These are phyloP conservation scores for Hericium erinaceus DNA, from an alignment of 768 basidiomycete species.

Conservation along the genomic window DNA sequence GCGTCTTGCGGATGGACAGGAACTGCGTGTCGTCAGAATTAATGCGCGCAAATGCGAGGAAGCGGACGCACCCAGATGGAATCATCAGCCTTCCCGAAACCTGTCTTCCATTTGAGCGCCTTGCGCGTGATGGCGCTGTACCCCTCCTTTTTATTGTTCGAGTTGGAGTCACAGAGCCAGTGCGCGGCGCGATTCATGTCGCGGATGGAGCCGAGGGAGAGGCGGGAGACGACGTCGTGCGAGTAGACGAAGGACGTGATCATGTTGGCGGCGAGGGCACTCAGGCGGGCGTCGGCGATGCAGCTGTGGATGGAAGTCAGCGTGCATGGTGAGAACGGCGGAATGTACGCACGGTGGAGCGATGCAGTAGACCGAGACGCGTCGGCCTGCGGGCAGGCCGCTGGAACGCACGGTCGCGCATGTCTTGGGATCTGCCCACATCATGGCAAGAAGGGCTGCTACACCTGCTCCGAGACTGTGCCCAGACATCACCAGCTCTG, in stretches of 20 bases:
- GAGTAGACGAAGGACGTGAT: slow-evolving; percentile 77
- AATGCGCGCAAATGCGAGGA: neutral
- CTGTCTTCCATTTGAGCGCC: slow-evolving; percentile 57
- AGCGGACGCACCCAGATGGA: slow-evolving; percentile 14
- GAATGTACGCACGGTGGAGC: slow-evolving; percentile 57
- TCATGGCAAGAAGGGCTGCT: slow-evolving; percentile 64
- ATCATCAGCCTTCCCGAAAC: slow-evolving; percentile 46
- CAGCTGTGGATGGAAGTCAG: slow-evolving; percentile 31
- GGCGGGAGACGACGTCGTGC: slow-evolving; percentile 69
- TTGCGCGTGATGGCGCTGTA: slow-evolving; percentile 31
- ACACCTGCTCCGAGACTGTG: slow-evolving; percentile 83
- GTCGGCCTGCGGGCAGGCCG: slow-evolving; percentile 57
- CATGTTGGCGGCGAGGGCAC: slow-evolving; percentile 49
- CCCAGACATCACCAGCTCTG: slow-evolving; percentile 70
- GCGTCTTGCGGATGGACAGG: slow-evolving; percentile 69
- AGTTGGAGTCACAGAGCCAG: slow-evolving; percentile 73
- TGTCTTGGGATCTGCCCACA: slow-evolving; percentile 79
- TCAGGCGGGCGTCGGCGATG: slow-evolving; percentile 50
- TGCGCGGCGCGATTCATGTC: slow-evolving; percentile 67
- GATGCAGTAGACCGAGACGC: slow-evolving; percentile 69
- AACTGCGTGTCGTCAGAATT: slow-evolving; percentile 39
- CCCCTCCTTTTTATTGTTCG: slow-evolving; percentile 28
- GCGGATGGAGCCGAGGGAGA: slow-evolving; percentile 69
- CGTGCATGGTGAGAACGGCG: neutral
- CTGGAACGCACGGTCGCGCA: slow-evolving; percentile 61